Percentiles rank a stretch among this genome's conserved stretches.
These are phyloP conservation scores for Phragmites australis DNA, from an alignment of 176 grass and related monocot species.

Conservation along the genomic window DNA sequence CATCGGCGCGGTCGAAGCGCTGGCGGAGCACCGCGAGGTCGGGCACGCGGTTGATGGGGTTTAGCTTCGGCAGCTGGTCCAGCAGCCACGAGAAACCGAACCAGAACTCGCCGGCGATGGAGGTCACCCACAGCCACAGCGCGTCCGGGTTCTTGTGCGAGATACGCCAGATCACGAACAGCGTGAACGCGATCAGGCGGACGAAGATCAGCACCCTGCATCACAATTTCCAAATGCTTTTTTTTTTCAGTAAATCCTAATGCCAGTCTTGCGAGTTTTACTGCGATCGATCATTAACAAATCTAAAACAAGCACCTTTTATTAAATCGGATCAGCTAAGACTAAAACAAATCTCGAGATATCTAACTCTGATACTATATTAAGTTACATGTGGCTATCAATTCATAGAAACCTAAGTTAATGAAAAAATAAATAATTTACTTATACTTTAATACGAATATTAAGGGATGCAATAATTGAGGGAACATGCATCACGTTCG, in stretches of 20 bases:
- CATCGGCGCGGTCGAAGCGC: slow-evolving; percentile 69
- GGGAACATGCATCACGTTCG: too few species aligned
- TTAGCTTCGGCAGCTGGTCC: slow-evolving; percentile 84
- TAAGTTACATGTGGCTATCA: too few species aligned
- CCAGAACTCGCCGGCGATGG: slow-evolving; percentile 87
- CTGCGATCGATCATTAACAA: background rate
- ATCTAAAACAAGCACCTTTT: too few species aligned
- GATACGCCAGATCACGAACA: slow-evolving; percentile 87
- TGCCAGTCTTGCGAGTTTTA: background rate
- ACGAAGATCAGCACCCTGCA: slow-evolving; percentile 81
- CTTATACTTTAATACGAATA: too few species aligned
- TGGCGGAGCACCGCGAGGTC: slow-evolving; percentile 65
- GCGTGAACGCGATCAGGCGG: slow-evolving; percentile 54
- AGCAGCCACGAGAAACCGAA: slow-evolving; percentile 92
- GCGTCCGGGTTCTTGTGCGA: slow-evolving; percentile 77
- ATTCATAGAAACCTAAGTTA: too few species aligned
- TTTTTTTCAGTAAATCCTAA: too few species aligned
- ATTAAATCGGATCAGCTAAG: too few species aligned
- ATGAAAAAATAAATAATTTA: too few species aligned
- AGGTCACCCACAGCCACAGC: slow-evolving; percentile 93
- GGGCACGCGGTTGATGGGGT: slow-evolving; percentile 77
- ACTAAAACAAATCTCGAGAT: too few species aligned
- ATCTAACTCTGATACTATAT: too few species aligned
- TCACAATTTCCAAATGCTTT: too few species aligned
- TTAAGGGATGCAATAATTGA: too few species aligned